Conservation (phyloP, 805 yeast genomes). For the Pichia insulana region DNA sequence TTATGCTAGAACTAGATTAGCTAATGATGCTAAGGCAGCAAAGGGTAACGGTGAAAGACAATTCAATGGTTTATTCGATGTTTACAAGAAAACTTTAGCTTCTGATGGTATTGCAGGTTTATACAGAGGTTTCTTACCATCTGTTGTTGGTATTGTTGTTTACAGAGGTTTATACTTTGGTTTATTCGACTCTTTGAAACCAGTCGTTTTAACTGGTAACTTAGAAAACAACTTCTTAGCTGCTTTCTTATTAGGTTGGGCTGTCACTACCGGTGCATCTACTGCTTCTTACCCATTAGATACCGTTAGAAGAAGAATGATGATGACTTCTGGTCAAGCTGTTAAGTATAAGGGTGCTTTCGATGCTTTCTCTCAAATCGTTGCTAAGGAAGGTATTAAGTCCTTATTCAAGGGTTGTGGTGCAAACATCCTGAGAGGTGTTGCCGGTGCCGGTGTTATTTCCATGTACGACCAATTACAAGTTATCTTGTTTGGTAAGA, state of each 20-base stretch:
- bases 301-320: slow-evolving; percentile 99
- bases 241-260: slow-evolving; percentile 95
- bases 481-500: slow-evolving; percentile 91
- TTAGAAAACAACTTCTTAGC: slow-evolving; percentile 92
- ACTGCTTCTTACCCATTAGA: slow-evolving; percentile 98
- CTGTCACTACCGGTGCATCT: slow-evolving; percentile 96
- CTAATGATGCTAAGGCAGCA: slow-evolving; percentile 92
- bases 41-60: slow-evolving; percentile 75
- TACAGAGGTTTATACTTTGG: slow-evolving; percentile 99
- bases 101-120: slow-evolving; percentile 97
- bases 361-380: slow-evolving; percentile 86
- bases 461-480: slow-evolving; percentile 97
- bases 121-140: slow-evolving; percentile 99
- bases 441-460: slow-evolving; percentile 99
- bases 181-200: slow-evolving; percentile 93
- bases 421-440: slow-evolving; percentile 99
- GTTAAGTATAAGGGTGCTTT: slow-evolving; percentile 93
- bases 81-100: slow-evolving; percentile 90
- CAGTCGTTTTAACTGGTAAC: slow-evolving; percentile 88
- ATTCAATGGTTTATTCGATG: slow-evolving; percentile 95
- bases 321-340: slow-evolving; percentile 99
- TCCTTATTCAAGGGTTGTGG: slow-evolving; percentile 98
- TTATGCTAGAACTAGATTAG: slow-evolving; percentile 98
- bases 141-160: slow-evolving; percentile 94
- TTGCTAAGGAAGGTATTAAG: slow-evolving; percentile 89